A percentile compares a stretch with the other conserved stretches of the same genome.
phyloP scores from a whole-genome alignment of 1,284 basidiomycete species.

The Ceratobasidium sp. region DNA sequence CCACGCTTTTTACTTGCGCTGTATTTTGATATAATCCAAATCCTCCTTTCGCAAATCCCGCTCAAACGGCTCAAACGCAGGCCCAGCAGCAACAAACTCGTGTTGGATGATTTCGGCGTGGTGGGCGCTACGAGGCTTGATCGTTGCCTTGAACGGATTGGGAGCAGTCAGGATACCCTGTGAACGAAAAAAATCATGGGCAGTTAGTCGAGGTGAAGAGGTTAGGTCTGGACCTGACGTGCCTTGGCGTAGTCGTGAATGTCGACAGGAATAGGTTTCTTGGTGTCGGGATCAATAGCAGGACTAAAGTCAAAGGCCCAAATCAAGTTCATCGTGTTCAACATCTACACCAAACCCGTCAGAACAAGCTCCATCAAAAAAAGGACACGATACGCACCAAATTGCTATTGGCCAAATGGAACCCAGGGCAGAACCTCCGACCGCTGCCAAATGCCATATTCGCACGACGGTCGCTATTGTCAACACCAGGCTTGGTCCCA shows the following conservation, averaged over 20 bases:
- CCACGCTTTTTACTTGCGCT: conserved; percentile 35
- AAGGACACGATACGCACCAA: conserved; percentile 23
- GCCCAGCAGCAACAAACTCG: conserved; percentile 44
- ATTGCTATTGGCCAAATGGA: conserved; percentile 49
- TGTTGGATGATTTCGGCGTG: conserved; percentile 47
- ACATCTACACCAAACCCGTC: conserved; percentile 37
- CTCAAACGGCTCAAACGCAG: conserved; percentile 46
- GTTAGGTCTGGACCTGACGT: neutral
- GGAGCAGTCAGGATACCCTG: conserved; percentile 47
- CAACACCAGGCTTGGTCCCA: conserved; percentile 45
- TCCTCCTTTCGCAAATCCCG: conserved; percentile 42
- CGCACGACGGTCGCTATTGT: conserved; percentile 42
- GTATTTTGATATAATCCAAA: conserved; percentile 22
- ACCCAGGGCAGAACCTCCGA: conserved; percentile 47
- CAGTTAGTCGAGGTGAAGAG: neutral
- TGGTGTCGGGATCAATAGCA: conserved; percentile 46
- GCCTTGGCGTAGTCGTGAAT: conserved; percentile 45
- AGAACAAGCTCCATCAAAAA: neutral
- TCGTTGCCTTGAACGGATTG: conserved; percentile 47
- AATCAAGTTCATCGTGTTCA: conserved; percentile 50
- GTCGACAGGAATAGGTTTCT: conserved; percentile 44
- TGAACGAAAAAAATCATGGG: neutral
- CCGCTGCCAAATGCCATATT: conserved; percentile 44
- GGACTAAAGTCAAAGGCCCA: conserved; percentile 50
- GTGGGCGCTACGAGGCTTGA: conserved; percentile 38